A percentile compares a stretch with the other conserved stretches of the same genome.
Evolutionary conservation across 1,139 yeast genomes (phyloP).

Genomic region (Nakaseomyces delphensis): DNA sequence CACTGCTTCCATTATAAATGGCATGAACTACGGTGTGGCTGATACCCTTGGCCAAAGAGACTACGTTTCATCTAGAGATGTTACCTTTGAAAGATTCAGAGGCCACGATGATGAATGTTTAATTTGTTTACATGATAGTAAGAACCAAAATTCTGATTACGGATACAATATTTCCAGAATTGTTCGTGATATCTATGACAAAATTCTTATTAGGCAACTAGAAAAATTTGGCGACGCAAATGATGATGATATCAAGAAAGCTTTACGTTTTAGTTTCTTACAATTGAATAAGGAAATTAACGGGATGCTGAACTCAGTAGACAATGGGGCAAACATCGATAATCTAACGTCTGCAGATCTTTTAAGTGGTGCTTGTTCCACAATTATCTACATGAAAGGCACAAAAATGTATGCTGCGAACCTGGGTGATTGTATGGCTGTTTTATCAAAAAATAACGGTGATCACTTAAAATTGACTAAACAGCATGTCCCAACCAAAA

Average conservation of each 20-base stretch:
- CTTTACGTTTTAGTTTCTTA: slow-evolving; percentile 71
- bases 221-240: slow-evolving; percentile 53
- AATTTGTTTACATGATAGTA: slow-evolving; percentile 83
- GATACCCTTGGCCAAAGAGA: slow-evolving; percentile 72
- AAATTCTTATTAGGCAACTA: slow-evolving; percentile 52
- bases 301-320: slow-evolving; percentile 32
- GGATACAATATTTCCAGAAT: slow-evolving; percentile 68
- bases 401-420: slow-evolving; percentile 72
- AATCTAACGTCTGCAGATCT: slow-evolving; percentile 53
- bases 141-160: slow-evolving; percentile 46
- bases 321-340: slow-evolving; percentile 31
- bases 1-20: slow-evolving; percentile 74
- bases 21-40: slow-evolving; percentile 82
- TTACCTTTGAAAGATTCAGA: slow-evolving; percentile 78
- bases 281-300: slow-evolving; percentile 77
- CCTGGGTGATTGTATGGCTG: slow-evolving; percentile 82
- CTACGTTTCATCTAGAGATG: slow-evolving; percentile 67
- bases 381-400: slow-evolving; percentile 70
- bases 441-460: slow-evolving; percentile 73
- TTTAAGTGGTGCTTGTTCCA: slow-evolving; percentile 77
- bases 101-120: slow-evolving; percentile 68
- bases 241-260: slow-evolving; percentile 45
- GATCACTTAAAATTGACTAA: slow-evolving; percentile 65
- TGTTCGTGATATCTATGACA: slow-evolving; percentile 72
- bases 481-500: slow-evolving; percentile 76